Evolutionary conservation across 208 protist species (phyloP).

Genomic region (Acanthamoeba sp.): DNA sequence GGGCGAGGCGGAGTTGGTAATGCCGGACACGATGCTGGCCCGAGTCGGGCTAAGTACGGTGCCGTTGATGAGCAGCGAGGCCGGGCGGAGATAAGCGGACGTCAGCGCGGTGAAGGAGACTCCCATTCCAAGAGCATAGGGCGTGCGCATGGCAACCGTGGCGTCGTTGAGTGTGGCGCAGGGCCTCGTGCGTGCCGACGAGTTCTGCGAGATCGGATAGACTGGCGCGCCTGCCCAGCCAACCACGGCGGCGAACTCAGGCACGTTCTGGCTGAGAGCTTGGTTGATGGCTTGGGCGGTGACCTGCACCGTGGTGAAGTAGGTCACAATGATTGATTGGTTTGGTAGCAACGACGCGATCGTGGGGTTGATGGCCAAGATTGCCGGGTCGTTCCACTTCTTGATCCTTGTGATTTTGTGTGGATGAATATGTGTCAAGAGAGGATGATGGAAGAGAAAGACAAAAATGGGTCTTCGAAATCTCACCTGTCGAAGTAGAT

Average conservation of each 20-base stretch:
- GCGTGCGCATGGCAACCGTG: not conserved
- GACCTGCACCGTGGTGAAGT: not conserved
- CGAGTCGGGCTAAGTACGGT: not conserved
- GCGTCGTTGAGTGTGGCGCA: not conserved
- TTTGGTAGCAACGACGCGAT: not conserved
- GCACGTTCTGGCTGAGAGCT: not conserved
- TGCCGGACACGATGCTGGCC: not conserved
- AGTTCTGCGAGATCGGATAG: not conserved
- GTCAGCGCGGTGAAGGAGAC: not conserved
- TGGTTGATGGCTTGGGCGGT: not conserved
- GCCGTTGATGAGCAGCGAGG: not conserved
- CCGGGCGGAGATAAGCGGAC: not conserved
- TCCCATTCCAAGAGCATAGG: not conserved
- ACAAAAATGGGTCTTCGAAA: not conserved
- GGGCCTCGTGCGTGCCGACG: not conserved
- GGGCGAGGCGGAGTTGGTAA: slow-evolving; percentile 25
- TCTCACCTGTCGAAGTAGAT: not conserved
- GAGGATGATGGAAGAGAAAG: not conserved
- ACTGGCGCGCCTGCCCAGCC: not conserved
- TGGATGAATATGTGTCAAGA: not conserved
- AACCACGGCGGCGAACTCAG: not conserved
- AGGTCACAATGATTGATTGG: not conserved
- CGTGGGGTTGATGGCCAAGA: not conserved
- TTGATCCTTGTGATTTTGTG: not conserved
- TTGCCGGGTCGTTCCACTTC: not conserved